These are phyloP conservation scores for Persicaria maculosa DNA, from an alignment of 148 eudicot species.

Conservation along the genomic window DNA sequence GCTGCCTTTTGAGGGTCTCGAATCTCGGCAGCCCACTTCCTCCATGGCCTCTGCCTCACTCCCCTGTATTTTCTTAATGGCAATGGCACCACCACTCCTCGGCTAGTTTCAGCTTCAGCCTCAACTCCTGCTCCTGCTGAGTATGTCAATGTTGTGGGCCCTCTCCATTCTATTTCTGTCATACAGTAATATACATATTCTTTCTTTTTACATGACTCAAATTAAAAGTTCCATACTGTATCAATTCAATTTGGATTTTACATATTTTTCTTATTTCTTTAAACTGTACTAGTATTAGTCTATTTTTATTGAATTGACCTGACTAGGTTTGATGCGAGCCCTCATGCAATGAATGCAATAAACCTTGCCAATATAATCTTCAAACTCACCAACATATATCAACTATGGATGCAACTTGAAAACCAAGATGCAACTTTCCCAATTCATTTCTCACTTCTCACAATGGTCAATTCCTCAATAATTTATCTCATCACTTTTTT, in stretches of 20 bases:
- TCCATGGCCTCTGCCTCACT: conserved; percentile 84
- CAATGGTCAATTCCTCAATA: no score
- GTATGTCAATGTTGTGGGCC: background rate
- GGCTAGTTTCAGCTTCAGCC: background rate
- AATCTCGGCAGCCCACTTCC: conserved; percentile 93
- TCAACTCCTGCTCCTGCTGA: background rate
- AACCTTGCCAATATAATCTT: background rate
- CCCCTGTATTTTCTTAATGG: conserved; percentile 65
- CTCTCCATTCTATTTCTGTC: no score
- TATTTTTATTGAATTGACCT: background rate
- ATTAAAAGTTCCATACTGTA: background rate
- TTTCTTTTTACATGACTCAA: background rate
- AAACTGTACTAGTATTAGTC: no score
- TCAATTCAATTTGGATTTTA: background rate
- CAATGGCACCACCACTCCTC: background rate
- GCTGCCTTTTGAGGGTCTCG: conserved; percentile 72
- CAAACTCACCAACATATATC: background rate
- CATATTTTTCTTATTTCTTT: background rate
- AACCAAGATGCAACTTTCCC: background rate
- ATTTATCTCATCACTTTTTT: no score
- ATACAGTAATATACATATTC: background rate
- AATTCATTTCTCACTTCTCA: no score
- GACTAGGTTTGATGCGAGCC: background rate
- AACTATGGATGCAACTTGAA: background rate
- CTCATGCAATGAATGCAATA: background rate